These are phyloP conservation scores for Dorcoceras hygrometricum DNA, from an alignment of 257 asterid species.

Conservation along the genomic window DNA sequence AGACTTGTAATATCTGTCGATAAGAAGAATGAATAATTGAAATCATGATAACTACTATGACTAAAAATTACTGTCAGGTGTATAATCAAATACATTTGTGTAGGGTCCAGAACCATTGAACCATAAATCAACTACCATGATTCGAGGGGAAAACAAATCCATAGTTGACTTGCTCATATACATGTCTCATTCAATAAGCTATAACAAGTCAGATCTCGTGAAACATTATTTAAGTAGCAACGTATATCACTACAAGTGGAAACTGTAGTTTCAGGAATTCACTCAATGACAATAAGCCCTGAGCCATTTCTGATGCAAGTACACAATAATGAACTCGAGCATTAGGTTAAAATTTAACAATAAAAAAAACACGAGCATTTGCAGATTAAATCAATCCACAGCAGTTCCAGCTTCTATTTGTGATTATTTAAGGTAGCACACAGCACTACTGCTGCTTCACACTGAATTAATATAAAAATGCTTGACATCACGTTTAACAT, in stretches of 20 bases:
- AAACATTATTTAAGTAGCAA: neutral
- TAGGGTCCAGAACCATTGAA: constrained; percentile 11
- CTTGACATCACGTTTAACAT: neutral
- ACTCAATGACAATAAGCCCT: constrained; percentile 17
- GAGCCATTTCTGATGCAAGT: constrained; percentile 10
- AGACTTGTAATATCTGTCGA: constrained; percentile 69
- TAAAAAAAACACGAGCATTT: constrained; percentile 7
- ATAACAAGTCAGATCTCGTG: neutral
- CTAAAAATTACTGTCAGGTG: neutral
- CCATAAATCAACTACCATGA: neutral
- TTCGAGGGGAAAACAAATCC: neutral
- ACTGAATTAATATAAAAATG: neutral
- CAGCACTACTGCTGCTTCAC: neutral
- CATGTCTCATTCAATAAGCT: constrained; percentile 1
- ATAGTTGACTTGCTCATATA: neutral
- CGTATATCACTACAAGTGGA: constrained; percentile 1
- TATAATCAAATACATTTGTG: neutral
- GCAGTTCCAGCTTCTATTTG: constrained; percentile 1
- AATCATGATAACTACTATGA: constrained; percentile 9
- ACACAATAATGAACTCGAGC: neutral
- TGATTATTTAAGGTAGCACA: neutral
- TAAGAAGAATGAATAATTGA: constrained; percentile 12
- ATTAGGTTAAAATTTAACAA: neutral
- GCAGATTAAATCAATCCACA: neutral
- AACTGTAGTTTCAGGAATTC: constrained; percentile 3